These are phyloP conservation scores for Starmerella powellii DNA, from an alignment of 805 yeast genomes.

Conservation along the genomic window DNA sequence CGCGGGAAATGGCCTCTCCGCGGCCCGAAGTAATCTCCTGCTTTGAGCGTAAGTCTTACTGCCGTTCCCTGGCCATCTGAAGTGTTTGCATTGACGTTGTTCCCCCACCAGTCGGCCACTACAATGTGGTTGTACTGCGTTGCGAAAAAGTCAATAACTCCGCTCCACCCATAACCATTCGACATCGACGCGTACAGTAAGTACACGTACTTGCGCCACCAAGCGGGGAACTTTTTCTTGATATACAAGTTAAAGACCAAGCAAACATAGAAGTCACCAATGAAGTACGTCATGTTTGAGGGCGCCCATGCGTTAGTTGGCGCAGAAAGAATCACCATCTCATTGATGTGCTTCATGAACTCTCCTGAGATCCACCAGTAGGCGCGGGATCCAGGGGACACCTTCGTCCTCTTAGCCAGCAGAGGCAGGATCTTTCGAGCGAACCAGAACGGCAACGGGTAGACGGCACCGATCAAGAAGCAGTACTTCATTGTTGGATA, in stretches of 20 bases:
- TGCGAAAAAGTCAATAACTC: slow-evolving; percentile 35
- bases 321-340: slow-evolving; percentile 8
- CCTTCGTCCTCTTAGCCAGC: background rate
- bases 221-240: slow-evolving; percentile 33
- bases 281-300: slow-evolving; percentile 35
- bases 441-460: slow-evolving; percentile 17
- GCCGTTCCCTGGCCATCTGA: slow-evolving; percentile 13
- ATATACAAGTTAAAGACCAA: slow-evolving; percentile 36
- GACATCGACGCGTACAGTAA: slow-evolving; percentile 38
- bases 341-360: slow-evolving; percentile 11
- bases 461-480: slow-evolving; percentile 41
- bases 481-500: slow-evolving; percentile 54
- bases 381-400: slow-evolving; percentile 30
- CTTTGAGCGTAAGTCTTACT: slow-evolving; percentile 14
- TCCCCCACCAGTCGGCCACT: slow-evolving; percentile 55
- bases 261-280: slow-evolving; percentile 33
- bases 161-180: slow-evolving; percentile 41
- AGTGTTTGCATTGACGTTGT: slow-evolving; percentile 20
- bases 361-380: slow-evolving; percentile 35
- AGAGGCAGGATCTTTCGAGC: slow-evolving; percentile 7
- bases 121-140: slow-evolving; percentile 37
- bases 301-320: slow-evolving; percentile 31
- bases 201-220: slow-evolving; percentile 46
- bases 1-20: no score
- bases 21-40: slow-evolving; percentile 28